Evolutionary conservation across 768 basidiomycete genomes (phyloP).

Genomic region (Leccinum subgranulosum): DNA sequence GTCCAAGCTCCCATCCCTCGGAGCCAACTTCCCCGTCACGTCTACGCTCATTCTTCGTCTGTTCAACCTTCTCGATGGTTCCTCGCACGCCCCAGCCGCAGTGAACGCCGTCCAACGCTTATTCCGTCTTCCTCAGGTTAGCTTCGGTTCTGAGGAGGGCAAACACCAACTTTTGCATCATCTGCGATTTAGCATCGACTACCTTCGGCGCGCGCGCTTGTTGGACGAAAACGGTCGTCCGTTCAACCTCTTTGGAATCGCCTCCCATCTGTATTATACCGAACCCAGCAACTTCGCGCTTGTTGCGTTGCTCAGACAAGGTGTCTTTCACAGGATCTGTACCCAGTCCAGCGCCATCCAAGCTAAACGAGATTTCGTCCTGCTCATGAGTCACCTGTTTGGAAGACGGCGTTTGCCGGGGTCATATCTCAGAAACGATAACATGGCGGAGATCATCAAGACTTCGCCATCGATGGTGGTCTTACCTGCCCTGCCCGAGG

Average conservation of each 20-base stretch:
- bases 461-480: constrained; percentile 56
- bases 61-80: constrained; percentile 64
- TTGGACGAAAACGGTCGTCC: constrained; percentile 53
- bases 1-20: constrained; percentile 59
- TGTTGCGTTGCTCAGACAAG: constrained; percentile 52
- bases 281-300: constrained; percentile 72
- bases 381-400: constrained; percentile 64
- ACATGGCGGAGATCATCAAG: constrained; percentile 33
- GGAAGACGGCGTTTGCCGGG: constrained; percentile 53
- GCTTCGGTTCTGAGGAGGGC: constrained; percentile 53
- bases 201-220: constrained; percentile 55
- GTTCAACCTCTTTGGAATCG: constrained; percentile 53
- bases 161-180: constrained; percentile 60
- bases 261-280: constrained; percentile 56
- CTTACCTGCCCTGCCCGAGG: constrained; percentile 45
- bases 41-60: constrained; percentile 63
- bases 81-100: constrained; percentile 46
- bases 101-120: constrained; percentile 49
- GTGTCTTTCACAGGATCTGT: constrained; percentile 59
- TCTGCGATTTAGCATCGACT: constrained; percentile 68
- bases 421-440: constrained; percentile 38
- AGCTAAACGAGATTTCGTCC: constrained; percentile 50
- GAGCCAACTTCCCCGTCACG: constrained; percentile 64
- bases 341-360: constrained; percentile 32
- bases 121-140: constrained; percentile 55